Evolutionary conservation across 768 basidiomycete species (phyloP).

Genomic region (Suillus plorans): DNA sequence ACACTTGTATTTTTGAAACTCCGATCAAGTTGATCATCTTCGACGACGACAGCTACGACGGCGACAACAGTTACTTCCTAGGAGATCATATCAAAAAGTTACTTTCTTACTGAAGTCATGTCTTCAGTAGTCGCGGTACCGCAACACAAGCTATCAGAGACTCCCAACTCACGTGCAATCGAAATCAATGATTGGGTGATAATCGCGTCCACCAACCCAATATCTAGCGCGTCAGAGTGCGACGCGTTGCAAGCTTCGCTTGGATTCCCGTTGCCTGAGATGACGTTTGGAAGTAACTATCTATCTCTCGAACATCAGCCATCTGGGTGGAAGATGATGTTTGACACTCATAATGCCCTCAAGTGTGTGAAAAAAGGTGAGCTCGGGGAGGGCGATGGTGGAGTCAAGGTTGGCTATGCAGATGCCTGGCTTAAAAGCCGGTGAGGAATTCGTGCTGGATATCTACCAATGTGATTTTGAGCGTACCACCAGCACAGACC

Average conservation of each 20-base stretch:
- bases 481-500: conserved; percentile 55
- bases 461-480: conserved; percentile 22
- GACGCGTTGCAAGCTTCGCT: conserved; percentile 65
- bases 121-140: conserved; percentile 50
- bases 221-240: conserved; percentile 74
- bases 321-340: conserved; percentile 63
- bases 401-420: conserved; percentile 92
- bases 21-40: conserved; percentile 16
- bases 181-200: conserved; percentile 68
- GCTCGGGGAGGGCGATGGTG: conserved; percentile 79
- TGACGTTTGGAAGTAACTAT: conserved; percentile 90
- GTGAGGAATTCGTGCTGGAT: conserved; percentile 36
- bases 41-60: conserved; percentile 8
- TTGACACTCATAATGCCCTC: conserved; percentile 70
- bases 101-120: conserved; percentile 30
- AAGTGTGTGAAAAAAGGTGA: conserved; percentile 72
- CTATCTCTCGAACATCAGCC: conserved; percentile 66
- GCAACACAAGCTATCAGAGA: conserved; percentile 64
- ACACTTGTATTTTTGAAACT: conserved; percentile 22
- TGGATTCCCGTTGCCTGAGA: conserved; percentile 88
- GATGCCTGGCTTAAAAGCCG: conserved; percentile 92
- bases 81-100: background rate
- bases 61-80: background rate
- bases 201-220: conserved; percentile 70
- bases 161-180: conserved; percentile 68